Evolutionary conservation across 306 rosid species (phyloP).

Genomic region (Oemleria cerasiformis): DNA sequence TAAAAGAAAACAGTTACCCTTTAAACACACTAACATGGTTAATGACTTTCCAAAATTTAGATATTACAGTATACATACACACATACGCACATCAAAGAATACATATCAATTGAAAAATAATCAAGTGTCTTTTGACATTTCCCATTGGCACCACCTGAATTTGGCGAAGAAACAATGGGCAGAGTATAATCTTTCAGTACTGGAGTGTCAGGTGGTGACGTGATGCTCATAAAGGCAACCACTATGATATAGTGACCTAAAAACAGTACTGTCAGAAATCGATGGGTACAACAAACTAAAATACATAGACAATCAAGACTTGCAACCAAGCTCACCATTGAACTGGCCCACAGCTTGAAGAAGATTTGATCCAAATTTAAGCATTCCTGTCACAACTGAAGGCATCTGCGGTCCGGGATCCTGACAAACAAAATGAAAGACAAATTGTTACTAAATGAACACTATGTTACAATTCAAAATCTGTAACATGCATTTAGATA

Average conservation of each 20-base stretch:
- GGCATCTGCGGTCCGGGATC: constrained; percentile 93
- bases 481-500: constrained; percentile 3
- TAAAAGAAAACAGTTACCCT: background rate
- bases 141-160: constrained; percentile 50
- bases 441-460: constrained; percentile 21
- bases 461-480: constrained; percentile 23
- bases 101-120: background rate
- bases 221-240: constrained; percentile 62
- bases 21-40: constrained; percentile 6
- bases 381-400: constrained; percentile 56
- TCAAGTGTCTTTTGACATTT: background rate
- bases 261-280: constrained; percentile 32
- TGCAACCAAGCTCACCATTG: constrained; percentile 51
- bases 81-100: background rate
- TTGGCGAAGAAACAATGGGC: constrained; percentile 42
- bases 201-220: constrained; percentile 40
- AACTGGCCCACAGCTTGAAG: constrained; percentile 90
- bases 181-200: constrained; percentile 62
- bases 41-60: background rate
- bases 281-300: constrained; percentile 20
- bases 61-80: background rate
- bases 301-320: constrained; percentile 22
- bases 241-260: constrained; percentile 74
- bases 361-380: constrained; percentile 82
- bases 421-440: constrained; percentile 37